Evolutionary conservation across 192 early-diverging fungal genomes (phyloP).

Genomic region (Backusella mclennaniae): DNA sequence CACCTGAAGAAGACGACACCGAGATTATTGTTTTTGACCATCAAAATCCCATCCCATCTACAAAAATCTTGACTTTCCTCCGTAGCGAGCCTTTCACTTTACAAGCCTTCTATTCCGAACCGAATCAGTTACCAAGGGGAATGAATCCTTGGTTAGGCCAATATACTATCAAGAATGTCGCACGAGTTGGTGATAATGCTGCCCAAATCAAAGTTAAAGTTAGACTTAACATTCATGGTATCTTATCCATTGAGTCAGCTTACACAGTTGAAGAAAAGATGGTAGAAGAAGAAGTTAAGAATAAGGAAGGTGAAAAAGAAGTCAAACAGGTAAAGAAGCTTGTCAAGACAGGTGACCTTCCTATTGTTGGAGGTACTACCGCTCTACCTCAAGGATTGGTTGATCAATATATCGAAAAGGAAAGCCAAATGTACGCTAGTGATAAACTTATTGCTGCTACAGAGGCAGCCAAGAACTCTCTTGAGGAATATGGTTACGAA

Average conservation of each 20-base stretch:
- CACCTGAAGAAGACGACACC: constrained; percentile 71
- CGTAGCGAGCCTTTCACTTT: constrained; percentile 81
- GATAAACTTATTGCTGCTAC: constrained; percentile 93
- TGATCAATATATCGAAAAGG: constrained; percentile 65
- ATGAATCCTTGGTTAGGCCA: constrained; percentile 77
- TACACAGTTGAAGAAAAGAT: constrained; percentile 85
- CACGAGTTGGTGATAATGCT: constrained; percentile 59
- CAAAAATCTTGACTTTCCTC: constrained; percentile 91
- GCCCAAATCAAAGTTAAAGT: constrained; percentile 91
- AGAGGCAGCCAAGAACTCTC: constrained; percentile 86
- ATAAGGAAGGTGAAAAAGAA: constrained; percentile 58
- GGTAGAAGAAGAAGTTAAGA: constrained; percentile 72
- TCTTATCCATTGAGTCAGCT: constrained; percentile 77
- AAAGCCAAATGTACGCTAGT: constrained; percentile 77
- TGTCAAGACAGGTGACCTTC: constrained; percentile 80
- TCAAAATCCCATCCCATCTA: constrained; percentile 83
- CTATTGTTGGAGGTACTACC: constrained; percentile 61
- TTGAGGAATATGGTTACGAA: constrained; percentile 98
- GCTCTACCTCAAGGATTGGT: constrained; percentile 58
- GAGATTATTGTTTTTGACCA: constrained; percentile 83
- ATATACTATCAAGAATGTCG: constrained; percentile 83
- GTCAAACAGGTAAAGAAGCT: constrained; percentile 87
- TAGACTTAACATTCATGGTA: constrained; percentile 79
- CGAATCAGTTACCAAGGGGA: constrained; percentile 67
- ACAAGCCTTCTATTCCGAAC: constrained; percentile 72